A percentile compares a stretch with the other conserved stretches of the same genome.
Evolutionary conservation across 352 stramenopile species (phyloP).

Genomic region (Paralagenidium karlingii): DNA sequence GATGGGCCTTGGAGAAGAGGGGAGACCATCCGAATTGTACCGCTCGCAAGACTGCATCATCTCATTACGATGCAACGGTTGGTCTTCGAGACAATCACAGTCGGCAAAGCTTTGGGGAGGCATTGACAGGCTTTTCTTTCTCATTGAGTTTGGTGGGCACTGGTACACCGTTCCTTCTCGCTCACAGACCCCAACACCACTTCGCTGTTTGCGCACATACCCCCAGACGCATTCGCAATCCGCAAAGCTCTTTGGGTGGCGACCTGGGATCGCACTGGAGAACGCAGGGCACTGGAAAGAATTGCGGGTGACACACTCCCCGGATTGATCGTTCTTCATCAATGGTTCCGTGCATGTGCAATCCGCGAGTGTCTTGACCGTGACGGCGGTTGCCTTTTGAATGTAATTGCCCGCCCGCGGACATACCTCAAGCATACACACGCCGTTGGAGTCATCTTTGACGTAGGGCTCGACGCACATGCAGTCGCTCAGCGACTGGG

Average conservation of each 20-base stretch:
- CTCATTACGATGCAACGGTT: slow-evolving; percentile 41
- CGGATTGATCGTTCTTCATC: slow-evolving; percentile 57
- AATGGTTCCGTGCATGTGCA: slow-evolving; percentile 50
- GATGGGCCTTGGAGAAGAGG: too few relatives aligned
- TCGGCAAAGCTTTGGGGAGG: slow-evolving; percentile 52
- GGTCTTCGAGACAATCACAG: slow-evolving; percentile 41
- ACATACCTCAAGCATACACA: slow-evolving; percentile 39
- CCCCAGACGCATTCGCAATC: slow-evolving; percentile 71
- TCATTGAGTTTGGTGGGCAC: slow-evolving; percentile 55
- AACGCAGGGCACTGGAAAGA: slow-evolving; percentile 13
- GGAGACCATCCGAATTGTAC: slow-evolving; percentile 10
- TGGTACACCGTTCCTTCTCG: slow-evolving; percentile 38
- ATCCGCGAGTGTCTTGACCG: slow-evolving; percentile 52
- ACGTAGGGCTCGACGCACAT: slow-evolving; percentile 61
- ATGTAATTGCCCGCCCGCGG: slow-evolving; percentile 72
- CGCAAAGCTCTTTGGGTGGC: slow-evolving; percentile 29
- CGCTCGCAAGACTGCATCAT: slow-evolving; percentile 30
- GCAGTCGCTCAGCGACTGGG: slow-evolving; percentile 52
- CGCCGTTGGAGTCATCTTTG: slow-evolving; percentile 37
- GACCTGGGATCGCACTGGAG: slow-evolving; percentile 17
- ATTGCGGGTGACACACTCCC: slow-evolving; percentile 29
- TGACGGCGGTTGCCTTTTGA: slow-evolving; percentile 11
- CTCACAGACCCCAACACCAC: slow-evolving; percentile 20
- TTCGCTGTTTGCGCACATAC: slow-evolving; percentile 29
- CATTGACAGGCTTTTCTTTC: too few relatives aligned